Evolutionary conservation across 1,139 yeast genomes (phyloP), one percentile per base, ranked within the genome.

Genomic region (Blastobotrys niveus): DNA sequence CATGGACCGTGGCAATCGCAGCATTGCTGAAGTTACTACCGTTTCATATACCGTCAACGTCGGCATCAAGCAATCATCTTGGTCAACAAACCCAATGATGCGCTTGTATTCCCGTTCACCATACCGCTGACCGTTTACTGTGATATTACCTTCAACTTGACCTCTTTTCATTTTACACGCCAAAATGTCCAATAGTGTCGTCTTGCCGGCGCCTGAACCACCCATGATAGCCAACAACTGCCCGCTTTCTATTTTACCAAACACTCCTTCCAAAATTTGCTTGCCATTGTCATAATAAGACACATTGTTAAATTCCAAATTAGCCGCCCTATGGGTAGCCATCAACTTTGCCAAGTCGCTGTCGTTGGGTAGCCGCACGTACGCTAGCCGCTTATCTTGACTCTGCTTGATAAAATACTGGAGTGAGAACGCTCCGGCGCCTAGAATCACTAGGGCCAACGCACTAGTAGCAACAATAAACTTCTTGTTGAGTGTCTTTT

Each of bases 201-300:
- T 89, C 61, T 91, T 91, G 48, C 98, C 98, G 9, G 97, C 97
- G 42, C 98, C 98, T 0, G 96, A 88, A 2, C 96, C 96, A 35
- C 98, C 98, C 95, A 91, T 86, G 31, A 91, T 88, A 0, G 98
- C 97, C 61, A 89, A 63, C 52, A 95, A 83, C 61, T 89, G 89
- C 34, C 96, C 82, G 2, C 96, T 95, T 43, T 77, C 76, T 2
- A 82, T 95, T 15, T 77, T 56, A 7, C 98, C 98, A 56, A 77
- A 80, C 1, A 84, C 73, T 30, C 73, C 70, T 19, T 74, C 72
- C 52, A 91, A 71, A 5, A 91, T 80, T 9, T 43, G 39, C 43
- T 68, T 71, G 0, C 77, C 81, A 29, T 69, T 67, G 5, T 86
- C 82, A 1, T 70, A 62, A 61, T 91, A 91, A 3, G 75, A 65